Evolutionary conservation across 495 filamentous ascomycete genomes (phyloP).

Genomic region (Xylaria acuta): DNA sequence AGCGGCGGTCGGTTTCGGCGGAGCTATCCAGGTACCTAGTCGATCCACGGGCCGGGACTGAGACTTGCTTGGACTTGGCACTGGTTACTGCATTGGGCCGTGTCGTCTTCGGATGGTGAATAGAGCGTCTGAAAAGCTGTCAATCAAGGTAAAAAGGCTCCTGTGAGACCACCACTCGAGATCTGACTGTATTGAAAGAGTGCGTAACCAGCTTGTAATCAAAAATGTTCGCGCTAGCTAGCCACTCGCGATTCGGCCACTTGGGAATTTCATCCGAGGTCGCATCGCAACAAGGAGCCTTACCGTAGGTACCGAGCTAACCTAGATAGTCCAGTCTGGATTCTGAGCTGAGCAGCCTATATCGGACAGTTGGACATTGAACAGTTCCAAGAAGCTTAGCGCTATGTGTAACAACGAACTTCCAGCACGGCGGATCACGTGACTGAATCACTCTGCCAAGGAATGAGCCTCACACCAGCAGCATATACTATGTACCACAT

Average conservation of each 20-base stretch:
- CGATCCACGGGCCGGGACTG: slow-evolving; percentile 1
- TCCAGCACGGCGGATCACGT: too few relatives aligned
- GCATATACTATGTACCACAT: too few relatives aligned
- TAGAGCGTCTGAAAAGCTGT: not conserved
- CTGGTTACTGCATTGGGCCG: slow-evolving; percentile 2
- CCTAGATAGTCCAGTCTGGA: not conserved
- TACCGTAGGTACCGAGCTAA: too few relatives aligned
- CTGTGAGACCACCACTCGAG: not conserved
- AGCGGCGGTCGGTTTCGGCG: slow-evolving; percentile 22
- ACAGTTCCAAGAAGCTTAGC: too few relatives aligned
- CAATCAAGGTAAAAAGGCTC: not conserved
- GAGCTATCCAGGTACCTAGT: too few relatives aligned
- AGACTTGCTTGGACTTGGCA: slow-evolving; percentile 8
- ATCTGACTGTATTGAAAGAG: slow-evolving; percentile 13
- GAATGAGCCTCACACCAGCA: too few relatives aligned
- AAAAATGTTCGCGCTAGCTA: not conserved
- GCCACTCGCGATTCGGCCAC: not conserved
- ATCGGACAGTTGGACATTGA: not conserved
- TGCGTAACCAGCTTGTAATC: not conserved
- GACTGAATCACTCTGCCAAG: too few relatives aligned
- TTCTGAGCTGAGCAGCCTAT: slow-evolving; percentile 1
- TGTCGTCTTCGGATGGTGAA: not conserved
- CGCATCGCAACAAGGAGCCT: not conserved
- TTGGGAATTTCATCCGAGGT: slow-evolving; percentile 9
- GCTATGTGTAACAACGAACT: too few relatives aligned